Conservation (phyloP, 1,139 yeast species). For the Starmera stellimalicola region DNA sequence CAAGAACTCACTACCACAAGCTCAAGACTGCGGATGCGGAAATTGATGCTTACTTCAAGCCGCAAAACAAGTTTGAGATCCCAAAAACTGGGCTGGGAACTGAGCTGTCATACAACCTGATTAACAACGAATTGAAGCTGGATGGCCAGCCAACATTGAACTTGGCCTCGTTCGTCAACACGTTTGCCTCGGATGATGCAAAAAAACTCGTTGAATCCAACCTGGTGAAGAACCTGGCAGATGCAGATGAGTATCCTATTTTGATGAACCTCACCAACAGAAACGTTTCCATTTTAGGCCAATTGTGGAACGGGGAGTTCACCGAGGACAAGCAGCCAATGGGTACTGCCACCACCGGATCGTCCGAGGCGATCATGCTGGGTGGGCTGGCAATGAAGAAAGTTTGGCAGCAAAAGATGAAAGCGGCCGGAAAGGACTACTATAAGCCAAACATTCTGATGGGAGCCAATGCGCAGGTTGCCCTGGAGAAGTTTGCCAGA, state of each 20-base stretch:
- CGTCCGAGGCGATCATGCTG: slow-evolving; percentile 87
- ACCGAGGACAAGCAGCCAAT: slow-evolving; percentile 35
- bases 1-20: slow-evolving; percentile 16
- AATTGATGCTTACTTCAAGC: slow-evolving; percentile 10
- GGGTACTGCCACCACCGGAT: slow-evolving; percentile 91
- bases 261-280: slow-evolving; percentile 71
- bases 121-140: slow-evolving; percentile 64
- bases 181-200: slow-evolving; percentile 46
- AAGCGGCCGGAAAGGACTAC: slow-evolving; percentile 47
- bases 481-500: slow-evolving; percentile 86
- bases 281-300: slow-evolving; percentile 70
- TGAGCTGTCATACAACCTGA: slow-evolving; percentile 47
- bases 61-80: slow-evolving; percentile 36
- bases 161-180: slow-evolving; percentile 84
- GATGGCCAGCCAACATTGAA: slow-evolving; percentile 84
- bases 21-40: slow-evolving; percentile 1
- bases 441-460: slow-evolving; percentile 76
- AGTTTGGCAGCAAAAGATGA: slow-evolving; percentile 67
- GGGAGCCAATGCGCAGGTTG: slow-evolving; percentile 96
- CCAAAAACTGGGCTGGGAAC: slow-evolving; percentile 48
- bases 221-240: slow-evolving; percentile 81
- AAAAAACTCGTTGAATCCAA: slow-evolving; percentile 52
- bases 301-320: slow-evolving; percentile 64
- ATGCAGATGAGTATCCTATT: slow-evolving; percentile 89
- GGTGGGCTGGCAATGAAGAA: slow-evolving; percentile 92